These are phyloP conservation scores for Fusarium cyanostomum DNA, from an alignment of 2,329 filamentous ascomycete species.

Conservation along the genomic window DNA sequence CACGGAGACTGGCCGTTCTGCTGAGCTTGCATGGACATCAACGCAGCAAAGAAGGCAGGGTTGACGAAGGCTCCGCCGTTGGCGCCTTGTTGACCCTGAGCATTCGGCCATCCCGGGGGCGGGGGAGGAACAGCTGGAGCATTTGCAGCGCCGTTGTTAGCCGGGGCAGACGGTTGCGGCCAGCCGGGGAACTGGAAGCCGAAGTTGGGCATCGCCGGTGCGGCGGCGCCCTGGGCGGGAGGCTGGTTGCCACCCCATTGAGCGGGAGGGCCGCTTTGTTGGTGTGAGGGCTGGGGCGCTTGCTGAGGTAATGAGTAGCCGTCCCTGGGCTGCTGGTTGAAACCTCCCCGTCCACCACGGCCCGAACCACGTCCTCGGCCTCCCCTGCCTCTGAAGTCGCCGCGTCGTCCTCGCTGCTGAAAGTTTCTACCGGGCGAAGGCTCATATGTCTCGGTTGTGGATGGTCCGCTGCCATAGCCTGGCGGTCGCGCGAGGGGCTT, in stretches of 20 bases:
- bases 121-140: slow-evolving; percentile 54
- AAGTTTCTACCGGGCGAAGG: slow-evolving; percentile 44
- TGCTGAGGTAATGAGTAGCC: slow-evolving; percentile 56
- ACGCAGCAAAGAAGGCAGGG: slow-evolving; percentile 64
- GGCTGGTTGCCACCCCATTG: slow-evolving; percentile 29
- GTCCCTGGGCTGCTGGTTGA: slow-evolving; percentile 43
- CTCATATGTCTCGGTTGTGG: slow-evolving; percentile 52
- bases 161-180: slow-evolving; percentile 47
- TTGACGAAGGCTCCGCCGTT: slow-evolving; percentile 61
- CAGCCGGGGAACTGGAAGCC: slow-evolving; percentile 57
- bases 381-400: slow-evolving; percentile 57
- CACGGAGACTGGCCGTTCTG: slow-evolving; percentile 46
- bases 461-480: slow-evolving; percentile 65
- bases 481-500: slow-evolving; percentile 75
- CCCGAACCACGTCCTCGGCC: slow-evolving; percentile 54
- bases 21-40: slow-evolving; percentile 54
- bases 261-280: slow-evolving; percentile 41
- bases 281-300: slow-evolving; percentile 46
- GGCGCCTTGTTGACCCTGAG: slow-evolving; percentile 46
- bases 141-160: slow-evolving; percentile 40
- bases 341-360: slow-evolving; percentile 52
- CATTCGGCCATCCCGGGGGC: slow-evolving; percentile 49
- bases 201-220: slow-evolving; percentile 47
- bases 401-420: slow-evolving; percentile 53
- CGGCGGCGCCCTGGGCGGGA: slow-evolving; percentile 25